Percentiles rank a stretch among this genome's conserved stretches.
These are phyloP conservation scores for Amaranthus tricolor DNA, from an alignment of 179 eudicot species.

Conservation along the genomic window DNA sequence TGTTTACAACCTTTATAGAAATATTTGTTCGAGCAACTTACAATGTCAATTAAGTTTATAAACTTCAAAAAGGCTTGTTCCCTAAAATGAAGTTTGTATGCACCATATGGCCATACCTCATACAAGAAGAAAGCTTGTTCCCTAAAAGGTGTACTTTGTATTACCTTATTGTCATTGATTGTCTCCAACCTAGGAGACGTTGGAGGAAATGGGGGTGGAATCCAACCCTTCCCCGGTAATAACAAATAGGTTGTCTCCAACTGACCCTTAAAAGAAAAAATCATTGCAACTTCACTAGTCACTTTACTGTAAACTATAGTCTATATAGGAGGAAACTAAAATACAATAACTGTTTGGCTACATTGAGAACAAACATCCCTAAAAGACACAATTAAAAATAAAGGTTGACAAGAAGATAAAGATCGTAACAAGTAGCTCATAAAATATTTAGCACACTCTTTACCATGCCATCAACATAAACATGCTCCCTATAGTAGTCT, in stretches of 20 bases:
- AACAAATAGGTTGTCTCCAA: too few species aligned
- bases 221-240: too few species aligned
- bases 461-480: slow-evolving; percentile 2
- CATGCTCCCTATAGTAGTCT: not conserved
- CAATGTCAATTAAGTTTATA: not conserved
- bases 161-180: too few species aligned
- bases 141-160: not conserved
- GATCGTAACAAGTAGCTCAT: not conserved
- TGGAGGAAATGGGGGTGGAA: too few species aligned
- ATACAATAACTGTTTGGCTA: too few species aligned
- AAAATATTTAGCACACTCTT: not conserved
- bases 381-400: not conserved
- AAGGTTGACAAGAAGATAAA: not conserved
- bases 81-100: not conserved
- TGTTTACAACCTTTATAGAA: not conserved
- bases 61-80: not conserved
- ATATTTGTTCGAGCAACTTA: not conserved
- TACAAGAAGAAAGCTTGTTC: not conserved
- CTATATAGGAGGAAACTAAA: too few species aligned
- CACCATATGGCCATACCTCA: not conserved
- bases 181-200: too few species aligned
- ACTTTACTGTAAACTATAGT: too few species aligned
- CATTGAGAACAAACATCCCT: not conserved
- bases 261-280: too few species aligned
- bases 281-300: too few species aligned